These are phyloP conservation scores for Lotmaria passim DNA, from an alignment of 208 protist species.

Conservation along the genomic window DNA sequence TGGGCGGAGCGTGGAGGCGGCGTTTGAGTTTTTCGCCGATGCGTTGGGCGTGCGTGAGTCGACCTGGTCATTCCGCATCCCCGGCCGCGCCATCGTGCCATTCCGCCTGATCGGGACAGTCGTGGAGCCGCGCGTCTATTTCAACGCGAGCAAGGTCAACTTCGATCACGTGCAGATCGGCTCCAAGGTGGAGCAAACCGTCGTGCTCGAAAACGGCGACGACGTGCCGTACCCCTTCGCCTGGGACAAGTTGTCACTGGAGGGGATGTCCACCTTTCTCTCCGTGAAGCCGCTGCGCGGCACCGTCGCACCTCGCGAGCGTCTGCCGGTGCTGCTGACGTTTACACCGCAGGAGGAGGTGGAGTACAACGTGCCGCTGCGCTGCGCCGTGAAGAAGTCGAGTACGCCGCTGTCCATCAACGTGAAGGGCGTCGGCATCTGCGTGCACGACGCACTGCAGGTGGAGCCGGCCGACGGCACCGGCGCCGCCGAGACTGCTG, in stretches of 20 bases:
- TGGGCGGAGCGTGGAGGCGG: slow-evolving; percentile 95
- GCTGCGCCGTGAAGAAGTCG: slow-evolving; percentile 92
- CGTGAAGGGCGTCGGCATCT: slow-evolving; percentile 96
- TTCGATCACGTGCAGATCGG: slow-evolving; percentile 94
- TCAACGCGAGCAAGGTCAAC: slow-evolving; percentile 89
- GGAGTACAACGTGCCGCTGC: slow-evolving; percentile 93
- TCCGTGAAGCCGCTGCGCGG: slow-evolving; percentile 82
- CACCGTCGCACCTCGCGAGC: slow-evolving; percentile 72
- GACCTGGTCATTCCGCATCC: slow-evolving; percentile 93
- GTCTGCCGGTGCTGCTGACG: slow-evolving; percentile 73
- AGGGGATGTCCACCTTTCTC: slow-evolving; percentile 58
- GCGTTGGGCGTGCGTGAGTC: slow-evolving; percentile 85
- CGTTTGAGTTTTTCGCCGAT: slow-evolving; percentile 95
- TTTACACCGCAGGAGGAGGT: slow-evolving; percentile 93
- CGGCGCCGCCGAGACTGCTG: slow-evolving; percentile 30
- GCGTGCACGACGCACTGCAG: slow-evolving; percentile 87
- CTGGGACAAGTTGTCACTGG: slow-evolving; percentile 82
- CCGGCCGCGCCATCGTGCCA: slow-evolving; percentile 80
- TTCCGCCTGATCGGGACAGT: slow-evolving; percentile 95
- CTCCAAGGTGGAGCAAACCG: slow-evolving; percentile 59
- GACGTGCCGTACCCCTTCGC: slow-evolving; percentile 92
- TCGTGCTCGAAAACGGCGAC: slow-evolving; percentile 95
- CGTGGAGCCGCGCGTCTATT: slow-evolving; percentile 92
- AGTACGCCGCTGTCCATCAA: slow-evolving; percentile 93
- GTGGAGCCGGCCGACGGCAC: slow-evolving; percentile 50